These are phyloP conservation scores for Exserohilum rostratum DNA, from an alignment of 2,329 filamentous ascomycete species.

Conservation along the genomic window DNA sequence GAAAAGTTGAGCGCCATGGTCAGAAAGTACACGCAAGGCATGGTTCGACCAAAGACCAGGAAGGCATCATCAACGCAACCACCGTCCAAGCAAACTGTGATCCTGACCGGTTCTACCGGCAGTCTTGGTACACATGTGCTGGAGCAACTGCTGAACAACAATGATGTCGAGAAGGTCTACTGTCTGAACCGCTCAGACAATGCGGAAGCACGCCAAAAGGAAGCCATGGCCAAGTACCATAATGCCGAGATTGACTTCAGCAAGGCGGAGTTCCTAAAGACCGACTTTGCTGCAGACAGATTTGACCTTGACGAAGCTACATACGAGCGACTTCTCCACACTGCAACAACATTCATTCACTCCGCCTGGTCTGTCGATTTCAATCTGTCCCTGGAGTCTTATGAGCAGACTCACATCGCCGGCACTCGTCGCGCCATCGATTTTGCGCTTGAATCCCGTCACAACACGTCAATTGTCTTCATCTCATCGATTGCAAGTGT, in stretches of 20 bases:
- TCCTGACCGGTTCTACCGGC: conserved; percentile 35
- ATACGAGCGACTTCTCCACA: conserved; percentile 16
- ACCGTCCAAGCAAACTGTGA: conserved; percentile 10
- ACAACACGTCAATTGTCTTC: conserved; percentile 41
- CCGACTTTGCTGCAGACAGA: conserved; percentile 15
- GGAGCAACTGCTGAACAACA: conserved; percentile 21
- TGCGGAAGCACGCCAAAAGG: conserved; percentile 18
- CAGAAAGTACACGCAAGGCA: neutral
- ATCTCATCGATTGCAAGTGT: conserved; percentile 49
- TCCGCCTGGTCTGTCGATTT: conserved; percentile 64
- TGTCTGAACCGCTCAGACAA: conserved; percentile 26
- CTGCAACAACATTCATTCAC: conserved; percentile 56
- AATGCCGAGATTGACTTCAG: conserved; percentile 11
- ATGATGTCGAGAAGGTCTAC: conserved; percentile 24
- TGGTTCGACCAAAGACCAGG: neutral
- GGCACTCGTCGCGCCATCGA: conserved; percentile 14
- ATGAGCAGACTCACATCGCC: conserved; percentile 20
- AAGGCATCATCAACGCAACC: neutral
- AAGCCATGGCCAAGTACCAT: conserved; percentile 4
- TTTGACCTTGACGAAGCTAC: conserved; percentile 48
- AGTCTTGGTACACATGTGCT: conserved; percentile 31
- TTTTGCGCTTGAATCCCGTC: conserved; percentile 4
- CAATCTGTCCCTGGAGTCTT: conserved; percentile 38
- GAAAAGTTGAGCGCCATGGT: conserved; percentile 1
- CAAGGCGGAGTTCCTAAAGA: conserved; percentile 1